phyloP scores from a whole-genome alignment of 768 basidiomycete genomes.

The Collybiopsis luxurians region DNA sequence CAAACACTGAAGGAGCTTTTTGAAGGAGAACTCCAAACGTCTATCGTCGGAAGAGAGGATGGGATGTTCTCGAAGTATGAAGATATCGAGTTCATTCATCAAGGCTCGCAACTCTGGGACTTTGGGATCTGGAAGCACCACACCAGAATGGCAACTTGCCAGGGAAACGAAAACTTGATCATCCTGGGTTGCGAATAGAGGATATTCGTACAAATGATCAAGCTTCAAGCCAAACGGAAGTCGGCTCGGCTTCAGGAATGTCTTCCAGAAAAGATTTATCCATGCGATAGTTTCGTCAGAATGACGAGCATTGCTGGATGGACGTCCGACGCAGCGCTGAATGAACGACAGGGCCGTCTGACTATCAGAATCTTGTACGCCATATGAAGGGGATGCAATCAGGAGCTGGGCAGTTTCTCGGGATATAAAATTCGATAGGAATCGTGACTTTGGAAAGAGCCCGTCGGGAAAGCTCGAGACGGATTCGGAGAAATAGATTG shows the following conservation, averaged over 20 bases:
- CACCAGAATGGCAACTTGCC: neutral
- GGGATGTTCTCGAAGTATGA: neutral
- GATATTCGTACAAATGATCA: conserved; percentile 1
- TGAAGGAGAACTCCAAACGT: conserved; percentile 2
- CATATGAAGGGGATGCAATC: neutral
- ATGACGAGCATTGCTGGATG: conserved; percentile 3
- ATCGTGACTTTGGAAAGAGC: conserved; percentile 10
- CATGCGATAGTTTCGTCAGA: conserved; percentile 3
- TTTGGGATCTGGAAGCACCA: neutral
- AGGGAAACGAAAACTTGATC: conserved; percentile 1
- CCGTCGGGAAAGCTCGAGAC: conserved; percentile 9
- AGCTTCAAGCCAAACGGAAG: conserved; percentile 10
- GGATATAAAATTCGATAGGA: conserved; percentile 7
- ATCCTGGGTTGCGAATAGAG: conserved; percentile 12
- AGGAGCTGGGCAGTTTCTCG: conserved; percentile 7
- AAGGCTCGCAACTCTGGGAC: neutral
- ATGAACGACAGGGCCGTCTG: conserved; percentile 10
- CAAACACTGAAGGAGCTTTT: neutral
- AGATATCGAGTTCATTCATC: neutral
- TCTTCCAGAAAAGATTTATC: conserved; percentile 16
- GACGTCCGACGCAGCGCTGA: neutral
- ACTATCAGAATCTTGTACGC: conserved; percentile 11
- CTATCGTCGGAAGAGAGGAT: neutral
- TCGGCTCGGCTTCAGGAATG: neutral
- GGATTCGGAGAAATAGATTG: neutral